These are phyloP conservation scores for Amphicarpaea edgeworthii DNA, from an alignment of 306 rosid species.

Conservation along the genomic window DNA sequence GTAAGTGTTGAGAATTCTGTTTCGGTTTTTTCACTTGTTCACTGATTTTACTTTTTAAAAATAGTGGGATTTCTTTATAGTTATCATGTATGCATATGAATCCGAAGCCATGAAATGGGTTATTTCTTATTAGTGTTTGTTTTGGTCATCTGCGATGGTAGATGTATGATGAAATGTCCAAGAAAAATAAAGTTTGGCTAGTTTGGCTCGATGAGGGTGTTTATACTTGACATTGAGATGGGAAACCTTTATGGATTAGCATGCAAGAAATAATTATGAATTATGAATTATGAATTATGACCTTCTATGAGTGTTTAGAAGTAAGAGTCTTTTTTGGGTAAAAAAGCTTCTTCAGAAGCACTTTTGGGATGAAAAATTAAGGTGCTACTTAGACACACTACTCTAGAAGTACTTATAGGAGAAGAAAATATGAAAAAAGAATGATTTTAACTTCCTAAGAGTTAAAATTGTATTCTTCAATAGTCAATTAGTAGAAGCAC, in stretches of 20 bases:
- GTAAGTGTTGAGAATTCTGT: background rate
- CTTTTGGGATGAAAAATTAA: no score
- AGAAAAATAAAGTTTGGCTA: background rate
- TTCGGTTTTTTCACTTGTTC: background rate
- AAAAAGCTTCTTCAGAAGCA: no score
- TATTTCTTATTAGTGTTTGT: background rate
- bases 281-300: slow-evolving; percentile 1
- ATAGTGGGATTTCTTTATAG: background rate
- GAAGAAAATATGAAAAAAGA: no score
- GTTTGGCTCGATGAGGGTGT: background rate
- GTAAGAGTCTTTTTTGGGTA: no score
- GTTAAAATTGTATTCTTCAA: no score
- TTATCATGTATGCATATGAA: no score
- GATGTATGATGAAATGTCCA: background rate
- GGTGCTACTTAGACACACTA: no score
- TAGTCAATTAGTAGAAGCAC: no score
- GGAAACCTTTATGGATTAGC: background rate
- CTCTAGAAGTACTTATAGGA: no score
- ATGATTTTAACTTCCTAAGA: no score
- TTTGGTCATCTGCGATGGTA: background rate
- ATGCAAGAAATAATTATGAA: background rate
- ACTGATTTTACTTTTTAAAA: background rate
- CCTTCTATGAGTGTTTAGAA: slow-evolving; percentile 22
- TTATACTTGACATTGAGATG: background rate
- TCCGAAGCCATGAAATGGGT: no score